These are phyloP conservation scores for Neoboletus subvelutipes DNA, from an alignment of 768 basidiomycete genomes.

Conservation along the genomic window DNA sequence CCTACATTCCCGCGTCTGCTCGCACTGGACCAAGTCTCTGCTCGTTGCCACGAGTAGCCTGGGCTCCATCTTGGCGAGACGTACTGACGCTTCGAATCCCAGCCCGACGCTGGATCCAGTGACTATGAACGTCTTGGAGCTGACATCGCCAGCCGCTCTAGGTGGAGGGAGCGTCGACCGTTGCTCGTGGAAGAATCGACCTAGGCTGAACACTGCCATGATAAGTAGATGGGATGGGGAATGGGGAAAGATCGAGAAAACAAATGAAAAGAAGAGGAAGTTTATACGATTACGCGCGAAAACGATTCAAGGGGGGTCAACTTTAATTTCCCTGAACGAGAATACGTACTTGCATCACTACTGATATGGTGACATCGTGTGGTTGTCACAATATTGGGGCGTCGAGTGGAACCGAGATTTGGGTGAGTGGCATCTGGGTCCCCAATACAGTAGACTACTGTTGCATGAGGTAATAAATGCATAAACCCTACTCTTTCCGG, in stretches of 20 bases:
- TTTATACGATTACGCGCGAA: neutral
- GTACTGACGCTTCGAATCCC: slow-evolving; percentile 28
- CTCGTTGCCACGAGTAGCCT: slow-evolving; percentile 34
- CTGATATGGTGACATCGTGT: neutral
- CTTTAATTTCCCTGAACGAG: neutral
- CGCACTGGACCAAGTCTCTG: slow-evolving; percentile 27
- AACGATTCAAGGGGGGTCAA: neutral
- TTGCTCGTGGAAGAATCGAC: slow-evolving; percentile 21
- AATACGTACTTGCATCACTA: neutral
- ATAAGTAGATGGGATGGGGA: neutral
- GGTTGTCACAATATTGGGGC: neutral
- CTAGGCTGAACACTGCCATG: neutral
- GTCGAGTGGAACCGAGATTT: neutral
- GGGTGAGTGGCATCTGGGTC: no score
- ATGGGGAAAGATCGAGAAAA: neutral
- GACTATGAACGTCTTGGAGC: slow-evolving; percentile 47
- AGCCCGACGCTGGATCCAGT: slow-evolving; percentile 46
- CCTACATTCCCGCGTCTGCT: slow-evolving; percentile 14
- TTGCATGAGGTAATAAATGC: no score
- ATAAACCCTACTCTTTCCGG: no score
- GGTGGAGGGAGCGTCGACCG: slow-evolving; percentile 13
- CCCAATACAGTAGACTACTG: no score
- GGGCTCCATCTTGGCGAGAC: slow-evolving; percentile 34
- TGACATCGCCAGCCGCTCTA: slow-evolving; percentile 31
- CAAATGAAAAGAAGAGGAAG: neutral